phyloP scores from a whole-genome alignment of 352 stramenopile species.

The Globisporangium orthogonon region DNA sequence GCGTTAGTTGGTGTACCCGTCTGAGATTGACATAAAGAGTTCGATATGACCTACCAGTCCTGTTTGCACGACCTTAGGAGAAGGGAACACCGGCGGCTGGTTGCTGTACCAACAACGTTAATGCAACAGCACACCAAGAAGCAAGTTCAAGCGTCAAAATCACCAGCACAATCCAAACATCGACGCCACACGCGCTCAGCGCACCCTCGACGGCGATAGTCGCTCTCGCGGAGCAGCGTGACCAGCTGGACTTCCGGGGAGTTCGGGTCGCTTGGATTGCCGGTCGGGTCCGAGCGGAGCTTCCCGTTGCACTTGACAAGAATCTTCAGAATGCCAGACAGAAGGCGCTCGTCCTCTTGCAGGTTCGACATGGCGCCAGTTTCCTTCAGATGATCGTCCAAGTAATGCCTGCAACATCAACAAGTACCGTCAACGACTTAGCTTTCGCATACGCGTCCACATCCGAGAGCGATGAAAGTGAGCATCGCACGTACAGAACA shows the following conservation, averaged over 20 bases:
- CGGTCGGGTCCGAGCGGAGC: conserved; percentile 43
- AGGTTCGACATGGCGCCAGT: conserved; percentile 16
- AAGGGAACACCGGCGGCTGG: conserved; percentile 34
- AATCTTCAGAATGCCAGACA: conserved; percentile 61
- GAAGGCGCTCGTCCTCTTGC: conserved; percentile 63
- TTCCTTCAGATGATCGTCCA: conserved; percentile 51
- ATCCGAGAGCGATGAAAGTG: neutral
- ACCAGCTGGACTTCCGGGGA: conserved; percentile 67
- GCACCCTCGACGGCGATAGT: conserved; percentile 50
- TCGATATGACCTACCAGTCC: conserved; percentile 19
- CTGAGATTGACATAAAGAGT: neutral
- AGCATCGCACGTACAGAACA: conserved; percentile 32
- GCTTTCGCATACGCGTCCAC: neutral
- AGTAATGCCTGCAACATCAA: conserved; percentile 27
- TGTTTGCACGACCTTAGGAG: conserved; percentile 33
- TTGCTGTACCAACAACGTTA: conserved; percentile 13
- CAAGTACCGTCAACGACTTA: neutral
- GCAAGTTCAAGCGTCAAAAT: neutral
- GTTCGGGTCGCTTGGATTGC: conserved; percentile 42
- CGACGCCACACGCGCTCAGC: conserved; percentile 1
- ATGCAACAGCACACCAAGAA: neutral
- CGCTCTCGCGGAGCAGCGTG: conserved; percentile 58
- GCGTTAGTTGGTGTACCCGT: conserved; percentile 1
- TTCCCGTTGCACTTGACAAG: conserved; percentile 80
- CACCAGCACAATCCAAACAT: neutral